A percentile compares a stretch with the other conserved stretches of the same genome.
These are phyloP conservation scores for Xylaria palmicola DNA, from an alignment of 495 filamentous ascomycete species.

Conservation along the genomic window DNA sequence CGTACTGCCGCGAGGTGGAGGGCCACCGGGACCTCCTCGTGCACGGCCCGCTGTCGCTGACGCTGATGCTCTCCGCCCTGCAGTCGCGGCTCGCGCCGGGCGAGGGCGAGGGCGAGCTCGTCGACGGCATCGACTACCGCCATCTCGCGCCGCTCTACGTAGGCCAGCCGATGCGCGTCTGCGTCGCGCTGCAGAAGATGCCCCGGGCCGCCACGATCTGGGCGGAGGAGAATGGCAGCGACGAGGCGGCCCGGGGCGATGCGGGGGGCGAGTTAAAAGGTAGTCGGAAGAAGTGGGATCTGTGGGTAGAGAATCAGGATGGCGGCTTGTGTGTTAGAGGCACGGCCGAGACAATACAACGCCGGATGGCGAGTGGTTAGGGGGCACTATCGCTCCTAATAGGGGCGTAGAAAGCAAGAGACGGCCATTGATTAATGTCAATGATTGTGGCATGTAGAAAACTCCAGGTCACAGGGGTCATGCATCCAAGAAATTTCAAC, in stretches of 20 bases:
- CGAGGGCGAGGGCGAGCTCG: constrained; percentile 7
- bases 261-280: not conserved
- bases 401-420: not conserved
- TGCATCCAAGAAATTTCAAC: not conserved
- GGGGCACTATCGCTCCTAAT: not conserved
- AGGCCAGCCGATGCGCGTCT: constrained; percentile 62
- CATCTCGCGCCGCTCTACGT: constrained; percentile 83
- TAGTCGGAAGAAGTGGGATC: constrained; percentile 45
- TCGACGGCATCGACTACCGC: constrained; percentile 62
- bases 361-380: not conserved
- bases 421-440: too few relatives aligned
- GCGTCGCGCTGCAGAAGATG: constrained; percentile 34
- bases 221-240: not conserved
- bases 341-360: constrained; percentile 24
- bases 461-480: too few relatives aligned
- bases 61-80: constrained; percentile 68
- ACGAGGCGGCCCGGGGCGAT: not conserved
- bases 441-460: too few relatives aligned
- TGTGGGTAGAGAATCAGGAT: constrained; percentile 63
- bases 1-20: constrained; percentile 68
- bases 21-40: constrained; percentile 73
- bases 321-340: constrained; percentile 63
- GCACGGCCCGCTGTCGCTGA: constrained; percentile 81
- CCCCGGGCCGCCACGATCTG: not conserved
- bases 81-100: constrained; percentile 43